Percentiles rank a stretch among this genome's conserved stretches.
Conservation (phyloP, 1,284 basidiomycete genomes). For the Gomphus bonarii region DNA sequence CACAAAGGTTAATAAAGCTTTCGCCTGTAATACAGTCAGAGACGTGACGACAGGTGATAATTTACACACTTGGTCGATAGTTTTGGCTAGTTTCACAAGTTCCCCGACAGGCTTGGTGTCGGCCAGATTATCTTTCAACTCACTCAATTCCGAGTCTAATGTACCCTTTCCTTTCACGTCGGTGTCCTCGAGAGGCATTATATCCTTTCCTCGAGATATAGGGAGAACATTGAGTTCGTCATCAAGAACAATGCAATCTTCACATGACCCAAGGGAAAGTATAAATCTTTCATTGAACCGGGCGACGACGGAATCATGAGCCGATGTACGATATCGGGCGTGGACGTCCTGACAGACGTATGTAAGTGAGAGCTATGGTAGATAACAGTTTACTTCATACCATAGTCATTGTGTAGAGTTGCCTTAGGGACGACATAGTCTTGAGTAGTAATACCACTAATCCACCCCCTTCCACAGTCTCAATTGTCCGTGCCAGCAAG, state of each 20-base stretch:
- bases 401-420: conserved; percentile 96
- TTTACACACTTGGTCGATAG: conserved; percentile 69
- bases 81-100: conserved; percentile 86
- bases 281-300: conserved; percentile 99
- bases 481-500: conserved; percentile 91
- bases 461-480: conserved; percentile 97
- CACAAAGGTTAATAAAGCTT: conserved; percentile 86
- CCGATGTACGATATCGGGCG: conserved; percentile 83
- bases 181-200: conserved; percentile 58
- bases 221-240: conserved; percentile 98
- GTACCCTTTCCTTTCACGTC: conserved; percentile 35
- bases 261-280: conserved; percentile 82
- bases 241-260: conserved; percentile 89
- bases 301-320: conserved; percentile 83
- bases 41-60: not conserved
- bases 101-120: conserved; percentile 87
- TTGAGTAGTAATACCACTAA: conserved; percentile 87
- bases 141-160: conserved; percentile 60
- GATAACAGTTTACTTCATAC: conserved; percentile 33
- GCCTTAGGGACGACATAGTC: conserved; percentile 90
- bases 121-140: conserved; percentile 71
- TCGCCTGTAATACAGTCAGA: conserved; percentile 31
- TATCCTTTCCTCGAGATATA: conserved; percentile 93
- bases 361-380: not conserved
- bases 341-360: conserved; percentile 71